Base-by-base conservation (phyloP, 176 grass and related monocot species). In the Pharus latifolius region DNA sequence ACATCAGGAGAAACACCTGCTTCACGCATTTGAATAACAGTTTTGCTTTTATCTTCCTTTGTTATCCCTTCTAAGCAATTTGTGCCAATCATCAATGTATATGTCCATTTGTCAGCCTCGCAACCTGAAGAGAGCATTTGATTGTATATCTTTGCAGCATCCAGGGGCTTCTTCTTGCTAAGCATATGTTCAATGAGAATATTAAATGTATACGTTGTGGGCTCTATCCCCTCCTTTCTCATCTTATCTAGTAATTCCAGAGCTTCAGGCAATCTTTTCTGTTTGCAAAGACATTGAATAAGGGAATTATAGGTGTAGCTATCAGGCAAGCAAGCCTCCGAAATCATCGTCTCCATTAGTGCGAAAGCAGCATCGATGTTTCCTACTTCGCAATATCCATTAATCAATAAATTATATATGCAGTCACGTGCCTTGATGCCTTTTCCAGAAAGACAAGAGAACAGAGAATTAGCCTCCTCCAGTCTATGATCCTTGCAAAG, bases 381-480 rank as follows among this genome's bases (percentile, higher is more conserved):
- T 65, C 68, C 58, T 55, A 51, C 67, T 52, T 81, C 48, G 29
- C 78, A 81, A 54, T 56, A 27, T 45, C 58, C 68, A 65, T 27
- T 29, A 46, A 81, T 65, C 60, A 66, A 46, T 7, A 58, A 50
- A 37, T 51, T 81, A 63, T 81, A 80, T 19, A 73, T 70, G 34
- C 54, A 2, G 9, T 18, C 47, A 31, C 64, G 29, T 52, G 49
- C 46, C 59, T 54, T 64, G 18, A 65, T 27, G 26, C 58, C 58
- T 34, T 56, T 64, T 16, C 32, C 13, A 26, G 14, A 15, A 38
- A 80, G 58, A 55, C 28, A 60, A 14, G 52, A 24, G 58, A 78
- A 68, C 32, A 78, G 43, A 17, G 17, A 32, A 9, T 53, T 26
- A 14, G 50, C 50, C 3, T 26, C 50, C 23, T 53, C 23, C 23